Evolutionary conservation across 495 filamentous ascomycete species (phyloP), one percentile per base, ranked within the genome.

Genomic region (Tetracladium marchalianum): DNA sequence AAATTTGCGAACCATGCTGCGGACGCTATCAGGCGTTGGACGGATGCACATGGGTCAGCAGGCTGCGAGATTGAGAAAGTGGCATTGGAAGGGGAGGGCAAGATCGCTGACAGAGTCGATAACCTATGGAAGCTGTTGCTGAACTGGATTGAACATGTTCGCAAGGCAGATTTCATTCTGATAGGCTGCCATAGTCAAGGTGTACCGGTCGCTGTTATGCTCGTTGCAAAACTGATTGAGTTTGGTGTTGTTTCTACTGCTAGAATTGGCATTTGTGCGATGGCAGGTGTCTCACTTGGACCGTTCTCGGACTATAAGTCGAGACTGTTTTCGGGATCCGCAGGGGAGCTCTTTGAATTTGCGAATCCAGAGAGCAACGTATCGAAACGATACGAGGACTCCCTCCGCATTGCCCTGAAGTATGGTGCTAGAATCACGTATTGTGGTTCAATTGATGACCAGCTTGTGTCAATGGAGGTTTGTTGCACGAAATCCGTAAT

Each of bases 1-100:
- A 81, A 85, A 35, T 98, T 98, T 59, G 89, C 90, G 10, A 92
- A 85, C 50, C 81, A 85, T 61, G 87, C 86, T 12, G 88, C 88
- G 11, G 78, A 81, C 22, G 81, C 90, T 1, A 89, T 98, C 52
- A 74, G 80, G 46, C 74, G 81, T 47, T 98, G 87, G 83, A 75
- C 82, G 1, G 77, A 84, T 35, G 66, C 68, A 39, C 77, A 84
- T 44, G 66, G 70, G 4, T 76, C 75, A 49, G 70, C 78, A 12
- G 71, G 76, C 39, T 75, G 75, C 39, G 75, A 79, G 52, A 84
- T 98, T 41, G 88, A 94, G 54, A 95, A 93, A 55, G 82, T 97
- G 5, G 87, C 92, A 12, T 71, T 98, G 4, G 92, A 97, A 69
- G 92, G 92, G n/a, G 92, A 98, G 66, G 92, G 92, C n/a, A 87